Base-by-base conservation (phyloP, 495 filamentous ascomycete species). In the Penicillium longicatenatum region DNA sequence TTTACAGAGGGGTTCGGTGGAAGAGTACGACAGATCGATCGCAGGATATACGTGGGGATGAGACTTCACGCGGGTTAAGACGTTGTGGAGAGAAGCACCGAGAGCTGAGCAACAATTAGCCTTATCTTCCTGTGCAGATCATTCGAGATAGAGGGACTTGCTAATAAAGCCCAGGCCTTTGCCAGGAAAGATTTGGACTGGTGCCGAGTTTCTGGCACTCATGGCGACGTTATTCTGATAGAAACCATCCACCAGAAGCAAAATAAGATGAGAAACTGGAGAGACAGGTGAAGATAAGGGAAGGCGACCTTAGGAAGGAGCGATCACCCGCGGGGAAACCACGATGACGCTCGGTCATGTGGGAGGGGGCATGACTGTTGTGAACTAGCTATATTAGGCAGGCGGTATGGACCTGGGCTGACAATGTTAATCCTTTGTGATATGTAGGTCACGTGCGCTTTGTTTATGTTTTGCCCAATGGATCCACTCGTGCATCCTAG, bases 21-120 rank as follows among this genome's bases (percentile, higher is more conserved):
- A 73, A 21, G 89, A 89, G 71, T 94, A 93, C 52, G 84, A 82
- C 46, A 97, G 73, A 52, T 96, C 86, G 66, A 97, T 88, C 52
- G 84, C 85, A 33, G 92, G 90, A 75, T 91, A 97, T 1, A 79
- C 77, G 53, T 87, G 84, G 11, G 89, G 87, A 68, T 96, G 88
- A 26, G 90, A 86, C 65, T 97, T 97, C 50, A 98, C 77, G 37
- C 89, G 84, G 30, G 86, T 89, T 30, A 98, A 75, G 55, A 95
- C 81, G 65, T 96, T 91, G 72, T 97, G 92, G 39, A 98, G 79
- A 1, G 94, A 96, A 57, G 89, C 87, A 52, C 94, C 94, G 44
- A 98, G 85, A 21, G 86, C 93, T 95, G 53, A 43, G 26, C 21
- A 48, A 42, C 17, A 47, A 57, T 77, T 62, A 75, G 71, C 58